These are phyloP conservation scores for Zygnema cylindricum DNA, from an alignment of 139 green algal species.

Conservation along the genomic window DNA sequence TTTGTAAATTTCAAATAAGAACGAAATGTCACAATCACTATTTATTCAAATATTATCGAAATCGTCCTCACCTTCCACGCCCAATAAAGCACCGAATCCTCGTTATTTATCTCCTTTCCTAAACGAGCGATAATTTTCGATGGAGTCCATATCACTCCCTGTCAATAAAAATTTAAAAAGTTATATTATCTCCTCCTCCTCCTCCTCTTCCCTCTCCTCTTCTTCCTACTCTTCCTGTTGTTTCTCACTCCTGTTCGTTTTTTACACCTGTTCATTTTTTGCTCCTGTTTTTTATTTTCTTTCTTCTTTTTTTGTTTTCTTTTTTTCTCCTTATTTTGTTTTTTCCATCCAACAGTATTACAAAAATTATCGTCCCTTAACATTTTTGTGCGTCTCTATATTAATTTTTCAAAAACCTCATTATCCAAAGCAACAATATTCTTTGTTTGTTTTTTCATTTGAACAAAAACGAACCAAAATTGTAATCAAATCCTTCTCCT, in stretches of 20 bases:
- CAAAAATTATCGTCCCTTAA: no score
- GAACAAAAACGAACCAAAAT: no score
- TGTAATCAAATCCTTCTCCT: no score
- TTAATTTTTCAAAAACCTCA: no score
- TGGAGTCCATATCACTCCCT: slow-evolving; percentile 90
- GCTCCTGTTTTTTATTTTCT: neutral
- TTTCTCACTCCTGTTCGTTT: no score
- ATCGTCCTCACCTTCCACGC: slow-evolving; percentile 66
- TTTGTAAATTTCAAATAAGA: no score
- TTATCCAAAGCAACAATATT: no score
- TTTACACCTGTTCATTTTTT: neutral
- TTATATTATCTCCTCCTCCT: neutral
- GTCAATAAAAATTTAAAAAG: neutral
- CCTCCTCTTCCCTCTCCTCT: neutral
- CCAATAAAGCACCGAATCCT: slow-evolving; percentile 92
- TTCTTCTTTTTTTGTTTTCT: neutral
- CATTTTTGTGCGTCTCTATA: no score
- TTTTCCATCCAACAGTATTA: no score
- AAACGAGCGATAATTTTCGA: slow-evolving; percentile 84
- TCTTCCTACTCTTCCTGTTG: neutral
- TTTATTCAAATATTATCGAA: no score
- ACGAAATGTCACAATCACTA: no score
- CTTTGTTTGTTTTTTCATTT: no score
- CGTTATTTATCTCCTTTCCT: slow-evolving; percentile 89
- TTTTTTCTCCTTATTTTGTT: neutral